Percentiles rank a stretch among this genome's conserved stretches.
phyloP scores from a whole-genome alignment of 306 rosid genomes.

The Quercus bicolor region DNA sequence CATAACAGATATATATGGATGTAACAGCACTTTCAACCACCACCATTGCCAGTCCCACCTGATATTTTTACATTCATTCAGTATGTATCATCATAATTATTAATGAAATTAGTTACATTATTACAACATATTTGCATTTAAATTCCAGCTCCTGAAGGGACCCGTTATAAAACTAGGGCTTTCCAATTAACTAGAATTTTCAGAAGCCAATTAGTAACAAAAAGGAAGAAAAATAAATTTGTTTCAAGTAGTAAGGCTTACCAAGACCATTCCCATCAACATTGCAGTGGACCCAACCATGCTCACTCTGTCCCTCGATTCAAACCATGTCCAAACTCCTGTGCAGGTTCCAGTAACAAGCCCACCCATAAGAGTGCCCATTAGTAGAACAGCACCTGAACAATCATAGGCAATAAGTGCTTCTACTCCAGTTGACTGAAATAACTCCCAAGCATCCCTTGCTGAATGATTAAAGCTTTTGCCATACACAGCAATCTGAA shows the following conservation, averaged over 20 bases:
- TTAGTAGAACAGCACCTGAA: constrained; percentile 89
- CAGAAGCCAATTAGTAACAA: background rate
- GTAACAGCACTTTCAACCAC: constrained; percentile 98
- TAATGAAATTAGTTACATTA: background rate
- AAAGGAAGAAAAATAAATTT: background rate
- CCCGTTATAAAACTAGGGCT: background rate
- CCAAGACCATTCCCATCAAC: constrained; percentile 98
- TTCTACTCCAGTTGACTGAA: constrained; percentile 98
- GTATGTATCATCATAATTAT: background rate
- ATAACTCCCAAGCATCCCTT: constrained; percentile 98
- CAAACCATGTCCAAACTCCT: constrained; percentile 88
- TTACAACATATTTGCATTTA: background rate
- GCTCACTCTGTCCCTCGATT: constrained; percentile 67
- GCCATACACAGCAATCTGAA: constrained; percentile 90
- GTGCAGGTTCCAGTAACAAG: constrained; percentile 91
- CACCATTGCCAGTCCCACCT: constrained; percentile 96
- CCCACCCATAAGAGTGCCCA: constrained; percentile 88
- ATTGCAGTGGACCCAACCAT: constrained; percentile 93
- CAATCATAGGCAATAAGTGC: constrained; percentile 91
- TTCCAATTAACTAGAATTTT: background rate
- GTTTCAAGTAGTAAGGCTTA: constrained; percentile 27
- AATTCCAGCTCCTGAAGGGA: background rate
- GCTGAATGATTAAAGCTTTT: constrained; percentile 92
- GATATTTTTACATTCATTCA: constrained; percentile 20
- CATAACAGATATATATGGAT: constrained; percentile 89